Evolutionary conservation across 2,329 filamentous ascomycete genomes (phyloP).

Genomic region (Colletotrichum australisinense): DNA sequence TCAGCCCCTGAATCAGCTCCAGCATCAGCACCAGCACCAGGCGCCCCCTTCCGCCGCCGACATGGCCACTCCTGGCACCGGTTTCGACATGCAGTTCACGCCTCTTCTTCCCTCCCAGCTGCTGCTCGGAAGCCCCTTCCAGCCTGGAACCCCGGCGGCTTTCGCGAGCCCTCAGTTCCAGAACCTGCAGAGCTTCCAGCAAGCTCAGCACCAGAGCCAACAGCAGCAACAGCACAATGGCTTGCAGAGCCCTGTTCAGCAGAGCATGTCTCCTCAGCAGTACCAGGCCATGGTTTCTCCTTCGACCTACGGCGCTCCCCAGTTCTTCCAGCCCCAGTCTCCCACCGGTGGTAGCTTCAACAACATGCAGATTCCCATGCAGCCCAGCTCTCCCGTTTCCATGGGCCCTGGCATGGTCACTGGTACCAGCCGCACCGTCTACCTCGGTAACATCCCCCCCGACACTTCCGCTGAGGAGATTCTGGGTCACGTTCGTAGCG

Average conservation of each 20-base stretch:
- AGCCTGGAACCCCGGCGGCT: slow-evolving; percentile 89
- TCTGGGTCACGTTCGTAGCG: slow-evolving; percentile 93
- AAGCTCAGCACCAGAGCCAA: slow-evolving; percentile 63
- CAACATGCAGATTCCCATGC: slow-evolving; percentile 65
- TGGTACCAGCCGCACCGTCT: slow-evolving; percentile 95
- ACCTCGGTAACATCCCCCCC: slow-evolving; percentile 97
- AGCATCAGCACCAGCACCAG: slow-evolving; percentile 44
- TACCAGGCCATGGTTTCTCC: slow-evolving; percentile 90
- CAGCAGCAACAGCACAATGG: slow-evolving; percentile 70
- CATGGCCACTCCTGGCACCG: slow-evolving; percentile 87
- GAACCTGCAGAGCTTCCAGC: slow-evolving; percentile 81
- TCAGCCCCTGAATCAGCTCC: slow-evolving; percentile 42
- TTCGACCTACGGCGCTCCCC: slow-evolving; percentile 82
- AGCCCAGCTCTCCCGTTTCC: slow-evolving; percentile 79
- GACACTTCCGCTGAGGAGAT: slow-evolving; percentile 98
- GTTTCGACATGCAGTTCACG: slow-evolving; percentile 98
- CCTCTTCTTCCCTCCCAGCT: slow-evolving; percentile 94
- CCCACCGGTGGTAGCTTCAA: slow-evolving; percentile 79
- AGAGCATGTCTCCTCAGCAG: slow-evolving; percentile 81
- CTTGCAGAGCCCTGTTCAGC: slow-evolving; percentile 79
- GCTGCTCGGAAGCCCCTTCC: slow-evolving; percentile 94
- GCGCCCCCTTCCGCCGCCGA: slow-evolving; percentile 71
- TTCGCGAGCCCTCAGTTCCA: slow-evolving; percentile 95
- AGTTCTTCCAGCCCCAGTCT: slow-evolving; percentile 90
- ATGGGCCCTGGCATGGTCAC: slow-evolving; percentile 85